Percentiles rank a stretch among this genome's conserved stretches.
phyloP scores from a whole-genome alignment of 1,284 basidiomycete genomes.

The Pseudozyma thailandica region DNA sequence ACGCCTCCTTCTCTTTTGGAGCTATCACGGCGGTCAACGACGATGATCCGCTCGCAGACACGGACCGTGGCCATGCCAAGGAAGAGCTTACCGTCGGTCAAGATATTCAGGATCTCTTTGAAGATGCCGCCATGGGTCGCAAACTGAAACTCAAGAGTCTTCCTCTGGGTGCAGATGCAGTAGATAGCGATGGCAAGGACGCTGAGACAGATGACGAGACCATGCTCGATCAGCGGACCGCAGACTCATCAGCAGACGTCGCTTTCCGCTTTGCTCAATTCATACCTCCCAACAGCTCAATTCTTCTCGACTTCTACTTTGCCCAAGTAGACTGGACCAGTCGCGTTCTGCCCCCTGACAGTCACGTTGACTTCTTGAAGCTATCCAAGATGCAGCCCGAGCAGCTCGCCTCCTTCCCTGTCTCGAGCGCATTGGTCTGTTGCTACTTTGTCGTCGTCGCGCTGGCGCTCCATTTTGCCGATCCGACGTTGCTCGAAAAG shows the following conservation, averaged over 20 bases:
- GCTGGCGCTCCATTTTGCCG: conserved; percentile 58
- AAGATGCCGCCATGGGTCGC: conserved; percentile 47
- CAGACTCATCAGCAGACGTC: conserved; percentile 44
- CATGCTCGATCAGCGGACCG: conserved; percentile 40
- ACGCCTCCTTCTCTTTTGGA: conserved; percentile 13
- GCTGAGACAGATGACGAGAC: conserved; percentile 43
- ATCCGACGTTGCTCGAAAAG: conserved; percentile 31
- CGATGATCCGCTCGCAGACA: conserved; percentile 10
- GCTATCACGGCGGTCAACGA: conserved; percentile 3
- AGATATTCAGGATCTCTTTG: conserved; percentile 43
- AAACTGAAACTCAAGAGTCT: conserved; percentile 42
- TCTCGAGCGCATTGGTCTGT: conserved; percentile 56
- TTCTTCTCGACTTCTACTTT: conserved; percentile 61
- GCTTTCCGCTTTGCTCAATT: conserved; percentile 49
- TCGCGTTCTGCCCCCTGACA: conserved; percentile 36
- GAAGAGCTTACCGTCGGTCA: conserved; percentile 26
- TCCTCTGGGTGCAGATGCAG: conserved; percentile 18
- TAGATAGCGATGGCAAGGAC: conserved; percentile 20
- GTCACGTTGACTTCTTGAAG: conserved; percentile 16
- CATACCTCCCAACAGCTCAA: conserved; percentile 22
- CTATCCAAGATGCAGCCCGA: conserved; percentile 48
- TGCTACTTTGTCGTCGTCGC: conserved; percentile 62
- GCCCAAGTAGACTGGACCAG: conserved; percentile 61
- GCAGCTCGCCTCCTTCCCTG: conserved; percentile 43
- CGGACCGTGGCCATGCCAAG: conserved; percentile 14